Conservation (phyloP, 495 filamentous ascomycete species). For the Xylaria castorea region DNA sequence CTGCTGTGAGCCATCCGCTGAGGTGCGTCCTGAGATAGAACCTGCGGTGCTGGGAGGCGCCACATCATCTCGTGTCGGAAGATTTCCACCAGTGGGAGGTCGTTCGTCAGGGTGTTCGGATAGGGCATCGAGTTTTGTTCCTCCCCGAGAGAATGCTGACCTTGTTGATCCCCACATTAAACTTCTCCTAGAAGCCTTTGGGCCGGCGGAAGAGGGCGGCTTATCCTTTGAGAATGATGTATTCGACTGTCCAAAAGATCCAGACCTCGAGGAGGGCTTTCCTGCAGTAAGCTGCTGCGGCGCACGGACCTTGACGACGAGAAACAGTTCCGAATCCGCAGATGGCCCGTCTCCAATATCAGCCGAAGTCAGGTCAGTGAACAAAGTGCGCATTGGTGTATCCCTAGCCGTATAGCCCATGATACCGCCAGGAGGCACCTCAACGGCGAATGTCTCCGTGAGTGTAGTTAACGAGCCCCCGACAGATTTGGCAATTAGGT, state of each 20-base stretch:
- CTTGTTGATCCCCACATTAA: slow-evolving; percentile 77
- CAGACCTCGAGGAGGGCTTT: slow-evolving; percentile 56
- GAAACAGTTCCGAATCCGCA: slow-evolving; percentile 71
- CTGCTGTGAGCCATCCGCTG: slow-evolving; percentile 54
- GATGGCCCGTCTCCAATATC: slow-evolving; percentile 83
- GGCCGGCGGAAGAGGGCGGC: slow-evolving; percentile 50
- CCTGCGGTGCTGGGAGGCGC: slow-evolving; percentile 63
- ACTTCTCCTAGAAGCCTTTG: slow-evolving; percentile 74
- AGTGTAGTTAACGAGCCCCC: slow-evolving; percentile 68
- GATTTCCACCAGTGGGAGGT: slow-evolving; percentile 35
- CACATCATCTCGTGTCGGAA: slow-evolving; percentile 52
- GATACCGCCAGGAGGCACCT: slow-evolving; percentile 75
- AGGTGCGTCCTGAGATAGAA: slow-evolving; percentile 52
- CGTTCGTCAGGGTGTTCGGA: slow-evolving; percentile 56
- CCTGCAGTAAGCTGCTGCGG: slow-evolving; percentile 58
- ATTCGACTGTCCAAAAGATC: slow-evolving; percentile 44
- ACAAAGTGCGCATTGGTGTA: slow-evolving; percentile 79
- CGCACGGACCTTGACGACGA: slow-evolving; percentile 82
- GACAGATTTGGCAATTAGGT: slow-evolving; percentile 73
- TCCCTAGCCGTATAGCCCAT: slow-evolving; percentile 64
- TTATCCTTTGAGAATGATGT: slow-evolving; percentile 52
- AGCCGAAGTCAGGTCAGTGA: slow-evolving; percentile 78
- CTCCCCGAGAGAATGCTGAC: slow-evolving; percentile 54
- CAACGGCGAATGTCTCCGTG: slow-evolving; percentile 82
- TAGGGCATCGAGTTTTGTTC: slow-evolving; percentile 55